phyloP scores from a whole-genome alignment of 1,284 basidiomycete genomes.

The Pholiota adiposa region DNA sequence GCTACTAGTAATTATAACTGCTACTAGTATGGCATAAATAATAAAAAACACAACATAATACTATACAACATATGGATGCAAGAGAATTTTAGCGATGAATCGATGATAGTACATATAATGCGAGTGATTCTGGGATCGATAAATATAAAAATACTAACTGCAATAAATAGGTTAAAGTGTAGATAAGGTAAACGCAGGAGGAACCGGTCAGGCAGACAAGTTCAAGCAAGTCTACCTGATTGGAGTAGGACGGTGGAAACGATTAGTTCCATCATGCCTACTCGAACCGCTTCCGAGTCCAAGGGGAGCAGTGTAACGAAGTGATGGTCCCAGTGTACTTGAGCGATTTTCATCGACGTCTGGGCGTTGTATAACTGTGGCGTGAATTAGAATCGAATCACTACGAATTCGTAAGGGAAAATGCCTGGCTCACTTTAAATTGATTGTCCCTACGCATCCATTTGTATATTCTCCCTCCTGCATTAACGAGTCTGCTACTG shows the following conservation, averaged over 20 bases:
- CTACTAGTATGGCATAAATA: not conserved
- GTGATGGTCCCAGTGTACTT: conserved; percentile 35
- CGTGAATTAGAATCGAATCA: not conserved
- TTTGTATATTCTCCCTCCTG: not conserved
- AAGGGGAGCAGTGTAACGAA: conserved; percentile 42
- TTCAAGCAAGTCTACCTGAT: conserved; percentile 43
- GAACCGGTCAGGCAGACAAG: not conserved
- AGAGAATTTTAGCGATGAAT: no score
- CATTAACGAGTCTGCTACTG: not conserved
- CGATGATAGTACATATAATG: no score
- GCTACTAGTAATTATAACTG: no score
- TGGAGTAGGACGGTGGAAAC: conserved; percentile 44
- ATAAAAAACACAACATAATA: not conserved
- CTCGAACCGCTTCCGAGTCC: conserved; percentile 36
- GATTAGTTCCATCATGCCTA: conserved; percentile 41
- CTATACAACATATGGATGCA: no score
- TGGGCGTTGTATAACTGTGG: not conserved
- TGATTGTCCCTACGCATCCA: not conserved
- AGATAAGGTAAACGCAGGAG: no score
- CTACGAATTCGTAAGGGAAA: no score
- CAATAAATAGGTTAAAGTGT: no score
- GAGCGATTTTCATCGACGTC: conserved; percentile 29
- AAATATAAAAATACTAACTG: no score
- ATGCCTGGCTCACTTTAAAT: conserved; percentile 49
- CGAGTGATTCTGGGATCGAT: no score